Percentiles rank a stretch among this genome's conserved stretches.
These are phyloP conservation scores for Davidsoniella eucalypti DNA, from an alignment of 2,329 filamentous ascomycete genomes.

Conservation along the genomic window DNA sequence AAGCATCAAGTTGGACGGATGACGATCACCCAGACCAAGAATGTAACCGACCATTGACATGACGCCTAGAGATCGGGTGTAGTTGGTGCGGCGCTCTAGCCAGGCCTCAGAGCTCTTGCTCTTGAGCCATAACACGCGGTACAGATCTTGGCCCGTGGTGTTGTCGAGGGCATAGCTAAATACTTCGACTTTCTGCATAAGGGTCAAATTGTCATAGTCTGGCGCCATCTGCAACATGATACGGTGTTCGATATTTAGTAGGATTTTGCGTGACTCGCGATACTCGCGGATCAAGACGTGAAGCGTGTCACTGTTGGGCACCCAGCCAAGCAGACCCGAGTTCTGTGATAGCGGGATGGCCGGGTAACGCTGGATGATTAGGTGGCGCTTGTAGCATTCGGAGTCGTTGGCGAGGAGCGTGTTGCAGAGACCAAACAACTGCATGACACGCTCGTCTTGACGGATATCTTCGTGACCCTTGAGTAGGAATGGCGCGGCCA, in stretches of 20 bases:
- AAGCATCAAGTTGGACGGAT: constrained; percentile 95
- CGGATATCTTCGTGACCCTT: constrained; percentile 99
- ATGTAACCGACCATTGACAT: constrained; percentile 99
- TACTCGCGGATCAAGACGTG: constrained; percentile 97
- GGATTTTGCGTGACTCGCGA: constrained; percentile 86
- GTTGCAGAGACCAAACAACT: constrained; percentile 94
- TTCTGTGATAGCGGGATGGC: constrained; percentile 96
- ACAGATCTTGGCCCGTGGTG: constrained; percentile 94
- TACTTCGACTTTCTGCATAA: constrained; percentile 99
- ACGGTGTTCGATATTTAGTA: constrained; percentile 96
- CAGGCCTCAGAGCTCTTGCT: constrained; percentile 95
- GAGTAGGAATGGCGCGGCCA: constrained; percentile 71
- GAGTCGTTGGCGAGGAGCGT: constrained; percentile 85
- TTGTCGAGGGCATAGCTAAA: constrained; percentile 99
- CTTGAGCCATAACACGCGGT: constrained; percentile 96
- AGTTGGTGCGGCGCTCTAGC: constrained; percentile 96
- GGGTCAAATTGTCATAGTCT: constrained; percentile 92
- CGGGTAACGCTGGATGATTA: constrained; percentile 90
- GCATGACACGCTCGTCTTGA: constrained; percentile 98
- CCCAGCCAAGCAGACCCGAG: constrained; percentile 89
- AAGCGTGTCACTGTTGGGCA: constrained; percentile 91
- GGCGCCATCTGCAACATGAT: constrained; percentile 99
- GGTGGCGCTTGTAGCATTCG: constrained; percentile 90
- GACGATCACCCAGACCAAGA: constrained; percentile 84
- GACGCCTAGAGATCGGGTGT: constrained; percentile 88